Base-by-base conservation (phyloP, 352 stramenopile genomes). In the Pythium phragmiticola region DNA sequence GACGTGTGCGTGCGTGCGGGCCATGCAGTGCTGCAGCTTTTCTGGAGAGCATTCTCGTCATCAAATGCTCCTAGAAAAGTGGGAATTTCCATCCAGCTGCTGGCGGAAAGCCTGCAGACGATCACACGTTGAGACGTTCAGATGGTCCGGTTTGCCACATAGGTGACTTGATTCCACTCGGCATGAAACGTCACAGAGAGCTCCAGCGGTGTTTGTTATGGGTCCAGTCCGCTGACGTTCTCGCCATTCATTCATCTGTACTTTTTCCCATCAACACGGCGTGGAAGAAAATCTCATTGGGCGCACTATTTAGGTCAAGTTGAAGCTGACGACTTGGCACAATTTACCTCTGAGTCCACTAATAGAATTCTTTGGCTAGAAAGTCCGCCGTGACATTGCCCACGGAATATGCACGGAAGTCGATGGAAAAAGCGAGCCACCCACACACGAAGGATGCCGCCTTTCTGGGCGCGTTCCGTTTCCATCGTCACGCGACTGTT, bases 261-360 rank as follows among this genome's bases (percentile, higher is more conserved):
- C 17, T 37, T 53, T 53, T 33, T 53, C 19, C 47, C 28, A 33
- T 37, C 9, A 33, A 21, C 23, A 53, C 21, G 26, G 7, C 9
- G 16, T 36, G 26, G 26, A 37, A 37, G 26, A 53, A 52, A 53
- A 53, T 46, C 47, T 53, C 47, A 53, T 9, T 21, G 23, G n/a
- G 23, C 19, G 4, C 26, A 53, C 47, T 53, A 53, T 53, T 53
- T 7, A 37, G 23, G 23, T 17, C 8, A 53, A 19, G 47, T 53
- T 53, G 47, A 53, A 53, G 47, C 28, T 33, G 7, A 7, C 26
- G 7, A 37, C 8, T 21, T 13, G 1, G 11, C 4, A 3, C 13
- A 50, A 9, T 53, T 36, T 53, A 11, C 6, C 3, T 19, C 11
- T 8, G 11, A 53, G 47, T 37, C 26, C 28, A 53, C 47, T 53